Percentiles rank a stretch among this genome's conserved stretches.
phyloP scores from a whole-genome alignment of 176 grass and related monocot genomes.

The Aegilops bicornis region DNA sequence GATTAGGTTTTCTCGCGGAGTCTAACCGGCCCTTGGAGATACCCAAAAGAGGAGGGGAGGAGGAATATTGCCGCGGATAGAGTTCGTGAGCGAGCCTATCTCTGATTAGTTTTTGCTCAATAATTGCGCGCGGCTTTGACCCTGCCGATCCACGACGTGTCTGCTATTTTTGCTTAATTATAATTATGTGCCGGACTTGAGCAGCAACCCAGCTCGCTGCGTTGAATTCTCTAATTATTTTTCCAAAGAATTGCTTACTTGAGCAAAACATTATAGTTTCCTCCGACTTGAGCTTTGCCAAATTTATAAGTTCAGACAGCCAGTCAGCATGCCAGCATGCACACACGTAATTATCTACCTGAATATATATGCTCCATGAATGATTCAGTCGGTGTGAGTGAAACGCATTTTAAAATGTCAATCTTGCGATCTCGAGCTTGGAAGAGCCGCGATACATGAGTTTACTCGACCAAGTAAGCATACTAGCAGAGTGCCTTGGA shows the following conservation, averaged over 20 bases:
- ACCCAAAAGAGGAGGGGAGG: conserved; percentile 19
- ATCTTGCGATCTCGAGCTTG: conserved; percentile 29
- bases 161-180: background rate
- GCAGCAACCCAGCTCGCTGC: background rate
- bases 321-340: conserved; percentile 1
- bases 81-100: conserved; percentile 17
- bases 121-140: conserved; percentile 28
- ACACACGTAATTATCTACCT: conserved; percentile 14
- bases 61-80: conserved; percentile 44
- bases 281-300: background rate
- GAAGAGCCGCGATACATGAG: conserved; percentile 17
- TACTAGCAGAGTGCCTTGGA: background rate
- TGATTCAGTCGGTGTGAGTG: background rate
- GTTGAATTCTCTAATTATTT: background rate
- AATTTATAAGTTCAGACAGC: conserved; percentile 24
- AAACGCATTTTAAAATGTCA: background rate
- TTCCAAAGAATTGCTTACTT: background rate
- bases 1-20: background rate
- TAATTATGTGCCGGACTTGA: conserved; percentile 13
- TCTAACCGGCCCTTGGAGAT: conserved; percentile 49
- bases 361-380: background rate
- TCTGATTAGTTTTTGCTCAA: conserved; percentile 20
- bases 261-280: background rate
- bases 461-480: conserved; percentile 33
- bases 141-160: background rate